Base-by-base conservation (phyloP, 1,284 basidiomycete species). In the Ustilago loliicola region DNA sequence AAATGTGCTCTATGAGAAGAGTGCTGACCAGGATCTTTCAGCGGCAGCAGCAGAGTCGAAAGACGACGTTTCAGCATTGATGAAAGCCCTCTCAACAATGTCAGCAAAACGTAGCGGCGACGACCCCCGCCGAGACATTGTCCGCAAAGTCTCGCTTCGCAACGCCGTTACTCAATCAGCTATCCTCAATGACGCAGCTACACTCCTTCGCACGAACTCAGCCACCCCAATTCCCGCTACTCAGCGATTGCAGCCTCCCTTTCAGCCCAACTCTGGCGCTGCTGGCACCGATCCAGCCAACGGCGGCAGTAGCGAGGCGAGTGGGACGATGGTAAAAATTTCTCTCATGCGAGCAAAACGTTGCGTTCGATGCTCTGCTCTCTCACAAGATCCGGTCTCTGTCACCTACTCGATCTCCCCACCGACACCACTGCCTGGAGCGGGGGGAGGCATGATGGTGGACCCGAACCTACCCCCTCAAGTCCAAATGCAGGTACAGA, bases 401-500 rank as follows among this genome's bases (percentile, higher is more conserved):
- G 73, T 54, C 13, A 64, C 61, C 7, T 75, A 70, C 52, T 30
- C 50, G 2, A 1, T 64, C 10, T 17, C 34, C 10, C 50, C 25
- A 2, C 45, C 66, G 0, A 1, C 50, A n/a, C 23, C 61, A 3
- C 1, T 45, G 15, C 13, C 55, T 11, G 42, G 42, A 17, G 42
- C 7, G 21, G 45, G 15, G 25, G 51, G 53, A 11, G 32, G 52
- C 0, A 32, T 60, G 38, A 45, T 67, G 30, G 21, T 74, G 9
- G 64, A 75, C 29, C 64, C 72, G 2, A 66, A 34, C 17, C 23
- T 71, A 29, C 67, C 72, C 2, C 67, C 63, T 34, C 63, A 66
- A 7, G 50, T 71, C 4, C 72, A 71, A 38, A 60, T 73, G 65
- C 71, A 73, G 45, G 50, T 72, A 36, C 70, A 72, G 38, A 47